Percentiles rank a stretch among this genome's conserved stretches.
Conservation (phyloP, 306 rosid species). For the Cicer chorassanicum region DNA sequence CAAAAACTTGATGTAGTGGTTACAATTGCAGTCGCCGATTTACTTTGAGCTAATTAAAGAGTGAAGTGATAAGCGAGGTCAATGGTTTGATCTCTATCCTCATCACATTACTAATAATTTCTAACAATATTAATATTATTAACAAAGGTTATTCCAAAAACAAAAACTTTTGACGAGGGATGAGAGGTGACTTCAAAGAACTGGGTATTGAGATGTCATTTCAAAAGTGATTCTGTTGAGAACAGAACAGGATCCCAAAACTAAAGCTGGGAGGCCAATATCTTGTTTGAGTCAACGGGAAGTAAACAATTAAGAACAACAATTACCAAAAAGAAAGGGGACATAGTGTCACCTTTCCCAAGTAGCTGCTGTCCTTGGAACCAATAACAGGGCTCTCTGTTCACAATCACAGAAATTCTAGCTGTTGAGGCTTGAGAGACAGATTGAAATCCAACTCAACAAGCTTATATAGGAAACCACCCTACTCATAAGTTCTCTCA, state of each 20-base stretch:
- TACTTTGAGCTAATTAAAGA: too few relatives aligned
- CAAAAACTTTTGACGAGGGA: not conserved
- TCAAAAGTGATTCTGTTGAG: slow-evolving; percentile 13
- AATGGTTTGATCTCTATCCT: too few relatives aligned
- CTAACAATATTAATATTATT: too few relatives aligned
- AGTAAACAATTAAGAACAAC: slow-evolving; percentile 18
- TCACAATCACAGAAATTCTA: not conserved
- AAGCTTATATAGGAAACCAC: slow-evolving; percentile 4
- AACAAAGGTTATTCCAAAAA: too few relatives aligned
- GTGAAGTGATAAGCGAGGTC: too few relatives aligned
- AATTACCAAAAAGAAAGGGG: not conserved
- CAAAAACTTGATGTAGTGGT: not conserved
- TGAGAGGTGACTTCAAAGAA: slow-evolving; percentile 16
- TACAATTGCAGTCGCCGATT: not conserved
- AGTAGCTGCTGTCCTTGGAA: not conserved
- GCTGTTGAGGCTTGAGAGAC: not conserved
- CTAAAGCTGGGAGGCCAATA: not conserved
- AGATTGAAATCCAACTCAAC: not conserved
- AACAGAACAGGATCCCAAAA: slow-evolving; percentile 22
- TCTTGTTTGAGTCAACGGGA: slow-evolving; percentile 16
- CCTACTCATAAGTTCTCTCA: not conserved
- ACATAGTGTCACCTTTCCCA: not conserved
- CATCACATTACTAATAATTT: too few relatives aligned
- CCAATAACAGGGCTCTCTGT: not conserved
- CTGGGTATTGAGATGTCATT: not conserved